Conservation (phyloP, 2,329 filamentous ascomycete genomes). For the Parafenestella ontariensis region DNA sequence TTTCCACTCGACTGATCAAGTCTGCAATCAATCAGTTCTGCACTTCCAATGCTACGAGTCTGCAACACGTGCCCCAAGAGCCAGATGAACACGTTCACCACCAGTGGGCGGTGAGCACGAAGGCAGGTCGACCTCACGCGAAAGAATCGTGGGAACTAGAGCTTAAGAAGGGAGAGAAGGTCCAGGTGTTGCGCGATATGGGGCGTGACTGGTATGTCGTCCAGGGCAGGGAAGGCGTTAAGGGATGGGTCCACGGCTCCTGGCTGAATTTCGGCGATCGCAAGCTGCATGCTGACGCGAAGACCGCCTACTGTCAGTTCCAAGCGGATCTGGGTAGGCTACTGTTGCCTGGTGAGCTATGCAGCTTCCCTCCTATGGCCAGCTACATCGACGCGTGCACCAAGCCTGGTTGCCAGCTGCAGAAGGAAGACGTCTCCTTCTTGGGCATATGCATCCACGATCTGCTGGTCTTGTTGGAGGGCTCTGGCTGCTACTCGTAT, state of each 20-base stretch:
- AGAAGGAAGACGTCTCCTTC: conserved; percentile 19
- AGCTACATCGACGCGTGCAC: conserved; percentile 31
- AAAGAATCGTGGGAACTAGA: conserved; percentile 34
- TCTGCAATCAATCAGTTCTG: no score
- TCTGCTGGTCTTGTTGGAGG: conserved; percentile 32
- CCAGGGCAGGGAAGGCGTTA: conserved; percentile 9
- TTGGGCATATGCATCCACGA: conserved; percentile 42
- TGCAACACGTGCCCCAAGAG: conserved; percentile 1
- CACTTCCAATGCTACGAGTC: background rate
- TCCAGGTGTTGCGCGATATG: conserved; percentile 32
- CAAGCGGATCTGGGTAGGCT: conserved; percentile 20
- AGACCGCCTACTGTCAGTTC: conserved; percentile 26
- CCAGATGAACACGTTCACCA: conserved; percentile 6
- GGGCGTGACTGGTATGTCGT: conserved; percentile 35
- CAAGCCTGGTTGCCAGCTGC: conserved; percentile 20
- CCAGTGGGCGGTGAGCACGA: conserved; percentile 29
- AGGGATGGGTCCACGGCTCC: conserved; percentile 35
- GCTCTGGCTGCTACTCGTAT: conserved; percentile 28
- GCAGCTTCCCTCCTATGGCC: conserved; percentile 26
- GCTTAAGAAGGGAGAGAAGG: conserved; percentile 28
- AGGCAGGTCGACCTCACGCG: conserved; percentile 28
- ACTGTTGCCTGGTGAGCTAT: conserved; percentile 21
- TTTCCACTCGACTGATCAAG: no score
- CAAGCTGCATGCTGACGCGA: conserved; percentile 15
- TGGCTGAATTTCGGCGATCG: conserved; percentile 31